phyloP scores from a whole-genome alignment of 2,329 filamentous ascomycete species.

The Monilinia fructicola region DNA sequence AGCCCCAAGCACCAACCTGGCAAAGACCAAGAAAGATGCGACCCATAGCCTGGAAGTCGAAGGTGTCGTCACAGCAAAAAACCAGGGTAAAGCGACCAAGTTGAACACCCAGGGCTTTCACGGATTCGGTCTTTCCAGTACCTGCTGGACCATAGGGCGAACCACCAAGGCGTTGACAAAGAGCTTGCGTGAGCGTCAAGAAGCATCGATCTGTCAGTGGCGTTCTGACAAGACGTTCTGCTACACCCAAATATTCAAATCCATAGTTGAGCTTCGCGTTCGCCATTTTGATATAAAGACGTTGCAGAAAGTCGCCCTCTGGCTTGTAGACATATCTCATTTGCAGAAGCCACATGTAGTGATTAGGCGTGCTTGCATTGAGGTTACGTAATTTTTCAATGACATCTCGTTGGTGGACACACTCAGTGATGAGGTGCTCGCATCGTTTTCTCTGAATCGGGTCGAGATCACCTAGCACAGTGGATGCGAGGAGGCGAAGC shows the following conservation, averaged over 20 bases:
- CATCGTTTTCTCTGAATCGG: conserved; percentile 91
- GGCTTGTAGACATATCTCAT: conserved; percentile 93
- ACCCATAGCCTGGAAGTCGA: conserved; percentile 99
- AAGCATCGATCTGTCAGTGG: conserved; percentile 98
- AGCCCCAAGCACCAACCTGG: conserved; percentile 98
- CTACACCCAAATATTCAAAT: conserved; percentile 96
- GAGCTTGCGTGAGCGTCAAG: conserved; percentile 91
- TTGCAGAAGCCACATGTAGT: conserved; percentile 91
- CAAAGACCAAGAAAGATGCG: conserved; percentile 99
- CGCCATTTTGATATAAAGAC: conserved; percentile 91
- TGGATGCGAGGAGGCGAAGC: conserved; percentile 80
- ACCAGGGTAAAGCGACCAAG: conserved; percentile 97
- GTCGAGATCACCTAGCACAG: conserved; percentile 86
- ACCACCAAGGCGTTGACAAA: conserved; percentile 91
- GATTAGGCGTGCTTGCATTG: conserved; percentile 71
- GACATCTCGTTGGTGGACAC: conserved; percentile 92
- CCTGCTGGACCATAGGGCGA: conserved; percentile 97
- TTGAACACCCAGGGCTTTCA: conserved; percentile 95
- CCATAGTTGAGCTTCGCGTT: conserved; percentile 95
- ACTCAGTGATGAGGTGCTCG: conserved; percentile 97
- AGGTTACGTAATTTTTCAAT: conserved; percentile 81
- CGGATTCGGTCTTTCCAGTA: conserved; percentile 98
- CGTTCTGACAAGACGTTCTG: conserved; percentile 92
- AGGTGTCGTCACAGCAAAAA: conserved; percentile 99
- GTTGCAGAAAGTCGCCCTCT: conserved; percentile 77